Conservation (phyloP, 495 filamentous ascomycete species). For the Aspergillus heteromorphus region DNA sequence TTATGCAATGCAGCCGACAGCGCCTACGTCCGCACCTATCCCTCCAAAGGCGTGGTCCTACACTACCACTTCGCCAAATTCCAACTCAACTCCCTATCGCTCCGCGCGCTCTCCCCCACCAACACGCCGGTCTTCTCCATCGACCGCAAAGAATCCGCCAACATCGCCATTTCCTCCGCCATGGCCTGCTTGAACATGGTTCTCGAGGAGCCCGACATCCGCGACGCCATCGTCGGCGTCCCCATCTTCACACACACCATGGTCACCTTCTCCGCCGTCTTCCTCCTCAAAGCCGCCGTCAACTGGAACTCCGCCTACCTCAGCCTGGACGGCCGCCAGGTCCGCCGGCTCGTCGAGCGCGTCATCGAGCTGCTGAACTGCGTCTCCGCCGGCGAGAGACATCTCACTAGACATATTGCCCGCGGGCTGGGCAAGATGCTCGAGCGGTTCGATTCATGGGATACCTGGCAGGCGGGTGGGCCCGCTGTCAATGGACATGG, state of each 20-base stretch:
- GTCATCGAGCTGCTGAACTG: constrained; percentile 50
- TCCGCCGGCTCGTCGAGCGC: constrained; percentile 42
- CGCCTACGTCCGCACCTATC: constrained; percentile 50
- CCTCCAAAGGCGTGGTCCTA: constrained; percentile 54
- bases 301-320: constrained; percentile 50
- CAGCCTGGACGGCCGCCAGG: constrained; percentile 37
- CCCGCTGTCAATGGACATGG: too few species aligned
- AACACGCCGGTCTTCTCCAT: constrained; percentile 49
- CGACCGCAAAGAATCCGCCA: constrained; percentile 50
- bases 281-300: constrained; percentile 51
- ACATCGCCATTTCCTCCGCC: constrained; percentile 52
- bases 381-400: constrained; percentile 46
- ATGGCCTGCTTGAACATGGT: constrained; percentile 52
- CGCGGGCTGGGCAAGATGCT: constrained; percentile 50
- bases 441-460: constrained; percentile 44
- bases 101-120: constrained; percentile 46
- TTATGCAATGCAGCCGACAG: constrained; percentile 35
- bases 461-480: constrained; percentile 28
- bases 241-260: constrained; percentile 58
- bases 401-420: constrained; percentile 50
- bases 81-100: constrained; percentile 54
- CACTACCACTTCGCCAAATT: constrained; percentile 59
- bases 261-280: constrained; percentile 55
- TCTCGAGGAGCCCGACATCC: constrained; percentile 51
- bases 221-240: constrained; percentile 54